phyloP scores from a whole-genome alignment of 2,329 filamentous ascomycete species.

The Fusarium tuaranense region DNA sequence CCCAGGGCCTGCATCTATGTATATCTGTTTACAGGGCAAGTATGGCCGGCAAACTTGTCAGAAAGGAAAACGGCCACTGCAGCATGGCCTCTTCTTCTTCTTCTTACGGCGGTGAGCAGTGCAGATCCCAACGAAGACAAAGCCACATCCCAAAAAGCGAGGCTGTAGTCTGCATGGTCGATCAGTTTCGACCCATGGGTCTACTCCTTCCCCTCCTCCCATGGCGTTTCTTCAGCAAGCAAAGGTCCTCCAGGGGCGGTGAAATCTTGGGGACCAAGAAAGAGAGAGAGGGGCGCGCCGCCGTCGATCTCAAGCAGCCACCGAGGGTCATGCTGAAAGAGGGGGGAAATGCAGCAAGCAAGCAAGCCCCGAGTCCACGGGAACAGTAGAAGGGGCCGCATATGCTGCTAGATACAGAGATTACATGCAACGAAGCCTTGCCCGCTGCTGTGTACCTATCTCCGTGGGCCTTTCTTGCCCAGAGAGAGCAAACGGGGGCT shows the following conservation, averaged over 20 bases:
- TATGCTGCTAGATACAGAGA: background rate
- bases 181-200: constrained; percentile 13
- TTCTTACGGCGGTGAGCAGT: constrained; percentile 24
- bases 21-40: background rate
- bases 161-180: constrained; percentile 26
- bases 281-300: background rate
- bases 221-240: constrained; percentile 11
- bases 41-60: background rate
- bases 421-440: background rate
- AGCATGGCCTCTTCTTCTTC: constrained; percentile 6
- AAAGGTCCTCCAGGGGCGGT: constrained; percentile 19
- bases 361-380: background rate
- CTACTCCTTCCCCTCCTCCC: background rate
- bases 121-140: constrained; percentile 19
- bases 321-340: background rate
- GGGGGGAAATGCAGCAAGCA: background rate
- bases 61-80: constrained; percentile 18
- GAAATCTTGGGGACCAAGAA: constrained; percentile 12
- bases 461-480: background rate
- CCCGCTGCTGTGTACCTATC: background rate
- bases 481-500: background rate
- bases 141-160: constrained; percentile 28
- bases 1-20: constrained; percentile 14
- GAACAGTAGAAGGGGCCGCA: background rate
- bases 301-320: background rate